phyloP scores from a whole-genome alignment of 2,329 filamentous ascomycete genomes.

The Epichloe baconii region DNA sequence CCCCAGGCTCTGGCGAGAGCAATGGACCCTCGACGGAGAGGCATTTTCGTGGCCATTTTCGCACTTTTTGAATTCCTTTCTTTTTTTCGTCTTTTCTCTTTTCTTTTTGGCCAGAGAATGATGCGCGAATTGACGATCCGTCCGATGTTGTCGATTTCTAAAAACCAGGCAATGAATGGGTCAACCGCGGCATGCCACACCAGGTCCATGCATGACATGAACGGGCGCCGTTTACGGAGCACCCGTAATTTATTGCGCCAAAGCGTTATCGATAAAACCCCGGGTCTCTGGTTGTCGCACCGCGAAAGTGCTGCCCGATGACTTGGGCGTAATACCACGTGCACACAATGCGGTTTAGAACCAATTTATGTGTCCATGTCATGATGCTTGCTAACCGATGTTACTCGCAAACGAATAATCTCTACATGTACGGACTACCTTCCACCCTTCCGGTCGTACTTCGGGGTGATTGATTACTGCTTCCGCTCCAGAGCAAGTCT shows the following conservation, averaged over 20 bases:
- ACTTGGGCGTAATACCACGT: too few species aligned
- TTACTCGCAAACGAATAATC: background rate
- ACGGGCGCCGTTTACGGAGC: background rate
- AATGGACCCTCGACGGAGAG: constrained; percentile 25
- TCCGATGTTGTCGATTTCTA: too few species aligned
- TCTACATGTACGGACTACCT: too few species aligned
- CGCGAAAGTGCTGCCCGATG: background rate
- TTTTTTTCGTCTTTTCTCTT: background rate
- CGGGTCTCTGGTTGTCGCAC: constrained; percentile 1
- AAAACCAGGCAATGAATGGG: background rate
- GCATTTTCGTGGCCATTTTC: constrained; percentile 27
- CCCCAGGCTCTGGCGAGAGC: constrained; percentile 14
- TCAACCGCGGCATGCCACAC: background rate
- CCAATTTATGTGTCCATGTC: too few species aligned
- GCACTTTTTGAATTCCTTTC: background rate
- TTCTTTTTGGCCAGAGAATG: background rate
- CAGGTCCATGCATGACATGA: too few species aligned
- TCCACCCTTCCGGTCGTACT: too few species aligned
- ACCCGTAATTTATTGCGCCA: background rate
- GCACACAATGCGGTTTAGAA: too few species aligned
- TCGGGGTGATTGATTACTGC: too few species aligned
- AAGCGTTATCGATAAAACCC: background rate
- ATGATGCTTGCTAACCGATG: background rate
- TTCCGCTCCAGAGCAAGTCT: too few species aligned
- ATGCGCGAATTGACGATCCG: background rate